Percentiles rank a stretch among this genome's conserved stretches.
Conservation (phyloP, 2,329 filamentous ascomycete genomes). For the Fusarium sp. region DNA sequence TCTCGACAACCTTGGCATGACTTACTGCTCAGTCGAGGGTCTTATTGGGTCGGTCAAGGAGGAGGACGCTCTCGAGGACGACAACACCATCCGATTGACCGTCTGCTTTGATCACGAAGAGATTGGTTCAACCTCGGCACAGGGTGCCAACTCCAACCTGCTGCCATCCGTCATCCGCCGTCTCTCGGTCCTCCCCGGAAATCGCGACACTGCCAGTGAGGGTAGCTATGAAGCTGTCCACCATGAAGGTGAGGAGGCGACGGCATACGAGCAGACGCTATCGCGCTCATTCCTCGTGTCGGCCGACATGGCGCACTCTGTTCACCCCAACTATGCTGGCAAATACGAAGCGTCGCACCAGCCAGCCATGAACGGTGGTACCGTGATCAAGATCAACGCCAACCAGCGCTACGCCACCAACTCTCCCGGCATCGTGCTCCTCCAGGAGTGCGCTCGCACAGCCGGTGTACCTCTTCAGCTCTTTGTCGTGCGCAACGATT, state of each 20-base stretch:
- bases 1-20: slow-evolving; percentile 96
- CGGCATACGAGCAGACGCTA: slow-evolving; percentile 93
- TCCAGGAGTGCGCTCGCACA: slow-evolving; percentile 85
- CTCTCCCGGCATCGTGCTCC: slow-evolving; percentile 90
- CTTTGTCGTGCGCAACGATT: slow-evolving; percentile 97
- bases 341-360: slow-evolving; percentile 95
- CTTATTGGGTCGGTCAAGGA: slow-evolving; percentile 82
- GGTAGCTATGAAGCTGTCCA: slow-evolving; percentile 67
- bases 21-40: slow-evolving; percentile 89
- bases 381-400: slow-evolving; percentile 97
- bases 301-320: slow-evolving; percentile 96
- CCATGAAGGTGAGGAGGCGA: slow-evolving; percentile 73
- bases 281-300: slow-evolving; percentile 93
- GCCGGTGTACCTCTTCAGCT: slow-evolving; percentile 89
- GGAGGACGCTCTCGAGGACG: slow-evolving; percentile 75
- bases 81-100: slow-evolving; percentile 88
- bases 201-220: slow-evolving; percentile 75
- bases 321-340: slow-evolving; percentile 92
- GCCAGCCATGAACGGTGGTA: slow-evolving; percentile 95
- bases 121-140: slow-evolving; percentile 91
- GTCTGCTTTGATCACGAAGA: slow-evolving; percentile 98
- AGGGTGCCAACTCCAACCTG: slow-evolving; percentile 93
- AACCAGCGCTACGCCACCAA: slow-evolving; percentile 98
- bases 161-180: slow-evolving; percentile 89
- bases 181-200: slow-evolving; percentile 81